These are phyloP conservation scores for Panaeolus papilionaceus DNA, from an alignment of 768 basidiomycete species.

Conservation along the genomic window DNA sequence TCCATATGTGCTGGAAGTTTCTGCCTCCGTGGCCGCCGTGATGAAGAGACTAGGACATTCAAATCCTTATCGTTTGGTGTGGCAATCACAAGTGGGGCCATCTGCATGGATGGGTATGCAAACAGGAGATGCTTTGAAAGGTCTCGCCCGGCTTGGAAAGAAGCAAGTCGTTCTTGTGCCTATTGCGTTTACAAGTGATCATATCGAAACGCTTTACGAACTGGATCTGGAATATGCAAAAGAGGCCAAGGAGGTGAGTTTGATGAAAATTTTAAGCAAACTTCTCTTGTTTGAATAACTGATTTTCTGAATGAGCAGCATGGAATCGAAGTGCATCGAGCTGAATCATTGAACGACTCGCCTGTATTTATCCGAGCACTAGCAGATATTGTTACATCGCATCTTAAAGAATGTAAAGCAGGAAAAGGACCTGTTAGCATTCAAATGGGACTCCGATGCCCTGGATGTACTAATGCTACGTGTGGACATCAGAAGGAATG, in stretches of 20 bases:
- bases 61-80: constrained; percentile 92
- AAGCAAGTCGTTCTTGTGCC: constrained; percentile 87
- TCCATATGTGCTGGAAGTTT: constrained; percentile 95
- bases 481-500: constrained; percentile 90
- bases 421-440: constrained; percentile 73
- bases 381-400: constrained; percentile 87
- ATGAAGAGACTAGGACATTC: constrained; percentile 84
- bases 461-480: constrained; percentile 89
- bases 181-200: constrained; percentile 98
- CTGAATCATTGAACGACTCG: constrained; percentile 92
- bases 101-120: constrained; percentile 99
- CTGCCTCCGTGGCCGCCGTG: constrained; percentile 90
- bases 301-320: constrained; percentile 54
- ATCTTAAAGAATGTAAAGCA: constrained; percentile 67
- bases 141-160: constrained; percentile 75
- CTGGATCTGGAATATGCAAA: constrained; percentile 92
- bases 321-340: constrained; percentile 88
- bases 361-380: constrained; percentile 95
- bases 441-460: constrained; percentile 90
- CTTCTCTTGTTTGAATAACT: constrained; percentile 26
- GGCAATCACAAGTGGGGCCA: constrained; percentile 98
- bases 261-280: constrained; percentile 15
- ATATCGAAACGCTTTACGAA: constrained; percentile 98
- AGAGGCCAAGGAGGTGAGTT: constrained; percentile 86
- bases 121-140: constrained; percentile 90